A percentile compares a stretch with the other conserved stretches of the same genome.
These are phyloP conservation scores for Zygotorulaspora florentina DNA, from an alignment of 805 yeast species.

Conservation along the genomic window DNA sequence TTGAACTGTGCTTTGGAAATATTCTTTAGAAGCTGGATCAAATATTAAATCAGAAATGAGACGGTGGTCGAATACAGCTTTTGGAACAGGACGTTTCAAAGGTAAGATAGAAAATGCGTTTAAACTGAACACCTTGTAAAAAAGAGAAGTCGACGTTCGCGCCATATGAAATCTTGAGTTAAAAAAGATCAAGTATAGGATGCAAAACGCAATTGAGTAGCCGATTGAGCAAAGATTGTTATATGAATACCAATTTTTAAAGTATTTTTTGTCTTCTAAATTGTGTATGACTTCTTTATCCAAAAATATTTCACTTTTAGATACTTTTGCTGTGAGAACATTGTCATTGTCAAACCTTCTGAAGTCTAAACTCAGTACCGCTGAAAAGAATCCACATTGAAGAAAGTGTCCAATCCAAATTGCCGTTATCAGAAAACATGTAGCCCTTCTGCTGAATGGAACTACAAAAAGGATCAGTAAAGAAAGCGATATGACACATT, in stretches of 20 bases:
- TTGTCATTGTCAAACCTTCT: conserved; percentile 53
- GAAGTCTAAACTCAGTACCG: conserved; percentile 64
- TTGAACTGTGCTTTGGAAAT: background rate
- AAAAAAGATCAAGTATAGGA: conserved; percentile 8
- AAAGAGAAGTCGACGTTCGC: conserved; percentile 20
- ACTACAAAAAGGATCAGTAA: conserved; percentile 32
- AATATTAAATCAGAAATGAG: conserved; percentile 12
- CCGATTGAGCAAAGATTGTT: conserved; percentile 1
- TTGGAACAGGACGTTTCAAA: conserved; percentile 7
- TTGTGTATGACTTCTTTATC: conserved; percentile 5
- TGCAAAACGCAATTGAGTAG: conserved; percentile 3
- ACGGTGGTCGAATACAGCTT: conserved; percentile 12
- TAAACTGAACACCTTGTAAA: conserved; percentile 12
- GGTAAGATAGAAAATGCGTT: conserved; percentile 5
- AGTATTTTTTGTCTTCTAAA: conserved; percentile 1
- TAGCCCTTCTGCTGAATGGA: conserved; percentile 38
- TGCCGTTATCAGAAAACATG: conserved; percentile 45
- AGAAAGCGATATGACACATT: conserved; percentile 6
- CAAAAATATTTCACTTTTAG: conserved; percentile 2
- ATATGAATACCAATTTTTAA: background rate
- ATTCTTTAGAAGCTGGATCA: conserved; percentile 5
- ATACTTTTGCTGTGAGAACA: conserved; percentile 41
- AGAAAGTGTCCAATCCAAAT: conserved; percentile 56
- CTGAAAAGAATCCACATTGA: conserved; percentile 59
- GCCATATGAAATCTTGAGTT: conserved; percentile 14